These are phyloP conservation scores for Porcisia hertigi DNA, from an alignment of 208 protist genomes.

Conservation along the genomic window DNA sequence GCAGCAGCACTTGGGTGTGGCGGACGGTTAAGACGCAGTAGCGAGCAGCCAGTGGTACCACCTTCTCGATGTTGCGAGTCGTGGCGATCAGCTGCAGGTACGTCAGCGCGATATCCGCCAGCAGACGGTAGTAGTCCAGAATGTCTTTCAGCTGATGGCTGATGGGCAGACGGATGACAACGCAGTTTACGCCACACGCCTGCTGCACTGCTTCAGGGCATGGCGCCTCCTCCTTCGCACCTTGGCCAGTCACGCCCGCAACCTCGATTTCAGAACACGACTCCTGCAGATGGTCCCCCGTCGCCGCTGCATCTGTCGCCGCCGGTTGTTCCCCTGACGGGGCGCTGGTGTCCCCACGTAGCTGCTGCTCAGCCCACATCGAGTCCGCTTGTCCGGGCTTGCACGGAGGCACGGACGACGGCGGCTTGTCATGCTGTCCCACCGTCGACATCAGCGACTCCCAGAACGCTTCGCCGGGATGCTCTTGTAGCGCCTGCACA, in stretches of 20 bases:
- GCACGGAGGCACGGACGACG: not conserved
- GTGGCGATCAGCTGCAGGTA: conserved; percentile 9
- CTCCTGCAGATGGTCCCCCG: no score
- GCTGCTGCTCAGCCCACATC: not conserved
- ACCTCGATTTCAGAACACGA: no score
- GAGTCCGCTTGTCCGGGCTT: not conserved
- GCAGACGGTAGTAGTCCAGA: conserved; percentile 22
- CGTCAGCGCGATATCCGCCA: conserved; percentile 24
- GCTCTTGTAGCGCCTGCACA: not conserved
- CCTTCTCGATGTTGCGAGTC: not conserved
- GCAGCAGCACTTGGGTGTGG: conserved; percentile 22
- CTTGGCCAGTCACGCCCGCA: no score
- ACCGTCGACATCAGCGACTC: no score
- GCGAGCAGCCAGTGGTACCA: conserved; percentile 11
- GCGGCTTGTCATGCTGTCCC: not conserved
- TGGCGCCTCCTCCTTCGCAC: no score
- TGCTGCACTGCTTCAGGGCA: no score
- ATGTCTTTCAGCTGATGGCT: conserved; percentile 15
- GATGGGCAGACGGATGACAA: conserved; percentile 11
- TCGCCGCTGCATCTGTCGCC: not conserved
- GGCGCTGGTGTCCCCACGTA: not conserved
- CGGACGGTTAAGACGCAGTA: conserved; percentile 17
- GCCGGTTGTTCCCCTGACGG: not conserved
- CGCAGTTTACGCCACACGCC: no score
- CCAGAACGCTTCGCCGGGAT: conserved; percentile 2